Base-by-base conservation (phyloP, 306 rosid genomes). In the Potentilla sterilis region DNA sequence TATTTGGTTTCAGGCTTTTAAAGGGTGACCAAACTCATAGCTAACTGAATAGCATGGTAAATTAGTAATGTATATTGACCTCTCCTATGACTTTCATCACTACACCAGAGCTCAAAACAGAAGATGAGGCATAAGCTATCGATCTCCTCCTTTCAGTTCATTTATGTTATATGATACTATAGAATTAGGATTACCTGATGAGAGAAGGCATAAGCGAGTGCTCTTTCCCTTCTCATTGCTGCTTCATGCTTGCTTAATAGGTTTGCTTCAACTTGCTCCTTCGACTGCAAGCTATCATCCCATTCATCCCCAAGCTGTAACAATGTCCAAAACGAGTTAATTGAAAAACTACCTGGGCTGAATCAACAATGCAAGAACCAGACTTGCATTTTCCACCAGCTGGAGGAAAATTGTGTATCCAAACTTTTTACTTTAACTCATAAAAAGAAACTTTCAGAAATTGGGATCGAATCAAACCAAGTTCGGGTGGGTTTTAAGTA, bases 201-300 rank as follows among this genome's bases (percentile, higher is more conserved):
- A 80, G 90, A 79, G 86, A 96, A 96, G 68, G 99, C 93, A 85
- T 96, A 96, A 69, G 99, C 99, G 61, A 96, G 79, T 32, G 98
- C 99, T 73, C 97, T 92, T 79, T 96, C 99, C 85, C 99, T 88
- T 83, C 98, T 89, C 84, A 86, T 86, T 74, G 98, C 24, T 58
- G 99, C 99, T 84, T 92, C 99, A 38, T 96, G 87, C 85, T 92
- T 96, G 90, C 88, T 76, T 11, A 92, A 84, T 57, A 96, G 84
- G 81, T 79, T 81, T 55, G 99, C 97, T 82, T 96, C 99, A 48
- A 92, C 83, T 86, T 92, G 99, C 80, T 92, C 99, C 86, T 90
- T 96, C 46, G 99, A 96, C 82, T 92, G 98, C 40, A 88, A 32
- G 89, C 98, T 96, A 83, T 88, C 92, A 85, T 96, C 99, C 99